These are phyloP conservation scores for Fagopyrum esculentum DNA, from an alignment of 148 eudicot genomes.

Conservation along the genomic window DNA sequence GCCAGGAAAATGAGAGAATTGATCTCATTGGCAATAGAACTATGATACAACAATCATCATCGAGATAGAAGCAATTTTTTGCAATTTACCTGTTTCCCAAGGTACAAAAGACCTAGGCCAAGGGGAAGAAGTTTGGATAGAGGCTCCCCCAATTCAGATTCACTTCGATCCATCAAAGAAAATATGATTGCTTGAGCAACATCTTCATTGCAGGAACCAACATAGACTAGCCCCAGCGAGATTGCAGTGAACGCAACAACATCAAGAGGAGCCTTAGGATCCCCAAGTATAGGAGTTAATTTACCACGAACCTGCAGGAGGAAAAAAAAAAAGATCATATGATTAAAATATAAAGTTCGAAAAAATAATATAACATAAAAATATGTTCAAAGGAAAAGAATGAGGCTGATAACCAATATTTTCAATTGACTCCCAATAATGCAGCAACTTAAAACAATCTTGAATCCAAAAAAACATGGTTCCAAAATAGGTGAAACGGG, in stretches of 20 bases:
- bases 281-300: constrained; percentile 65
- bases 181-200: constrained; percentile 82
- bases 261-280: constrained; percentile 68
- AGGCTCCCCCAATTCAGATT: constrained; percentile 75
- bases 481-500: no score
- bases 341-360: neutral
- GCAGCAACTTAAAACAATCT: neutral
- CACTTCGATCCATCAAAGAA: constrained; percentile 78
- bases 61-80: neutral
- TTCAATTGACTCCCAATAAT: neutral
- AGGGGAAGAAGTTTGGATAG: constrained; percentile 74
- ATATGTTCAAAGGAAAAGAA: neutral
- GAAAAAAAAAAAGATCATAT: neutral
- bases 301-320: constrained; percentile 42
- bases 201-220: constrained; percentile 85
- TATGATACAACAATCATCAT: neutral
- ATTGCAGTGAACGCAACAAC: constrained; percentile 83
- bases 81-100: constrained; percentile 81
- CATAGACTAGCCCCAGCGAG: constrained; percentile 68
- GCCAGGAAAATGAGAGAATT: neutral
- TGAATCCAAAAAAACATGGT: neutral
- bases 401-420: neutral
- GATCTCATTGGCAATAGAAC: neutral
- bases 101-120: constrained; percentile 85
- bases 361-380: neutral